Evolutionary conservation across 2,329 filamentous ascomycete species (phyloP).

Genomic region (Talaromyces funiculosus): DNA sequence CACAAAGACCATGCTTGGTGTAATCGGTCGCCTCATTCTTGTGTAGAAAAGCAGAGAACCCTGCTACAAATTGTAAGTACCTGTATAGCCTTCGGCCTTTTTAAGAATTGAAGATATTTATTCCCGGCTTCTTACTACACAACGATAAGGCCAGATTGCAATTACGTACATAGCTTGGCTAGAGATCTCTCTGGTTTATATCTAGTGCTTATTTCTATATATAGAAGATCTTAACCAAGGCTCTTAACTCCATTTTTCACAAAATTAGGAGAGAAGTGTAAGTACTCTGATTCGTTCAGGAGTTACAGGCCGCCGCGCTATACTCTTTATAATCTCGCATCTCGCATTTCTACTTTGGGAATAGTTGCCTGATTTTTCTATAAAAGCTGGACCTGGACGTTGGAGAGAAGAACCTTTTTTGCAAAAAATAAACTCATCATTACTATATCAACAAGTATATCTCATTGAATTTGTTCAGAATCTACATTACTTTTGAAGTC

Average conservation of each 20-base stretch:
- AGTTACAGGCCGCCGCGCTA: neutral
- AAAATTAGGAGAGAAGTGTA: neutral
- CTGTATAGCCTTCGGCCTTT: neutral
- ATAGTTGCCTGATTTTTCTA: neutral
- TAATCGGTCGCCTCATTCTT: too few relatives aligned
- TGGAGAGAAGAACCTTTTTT: too few relatives aligned
- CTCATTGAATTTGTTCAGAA: neutral
- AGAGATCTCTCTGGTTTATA: neutral
- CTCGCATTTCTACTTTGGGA: conserved; percentile 8
- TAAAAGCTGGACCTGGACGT: neutral
- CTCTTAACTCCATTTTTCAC: neutral
- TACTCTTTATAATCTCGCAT: conserved; percentile 1
- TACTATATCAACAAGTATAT: too few relatives aligned
- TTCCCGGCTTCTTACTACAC: neutral
- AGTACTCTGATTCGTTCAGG: neutral
- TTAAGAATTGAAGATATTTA: too few relatives aligned
- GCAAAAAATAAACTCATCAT: too few relatives aligned
- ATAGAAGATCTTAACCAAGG: neutral
- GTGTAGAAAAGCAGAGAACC: too few relatives aligned
- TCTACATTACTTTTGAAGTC: neutral
- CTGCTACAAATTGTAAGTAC: neutral
- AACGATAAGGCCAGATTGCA: neutral
- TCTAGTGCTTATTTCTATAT: neutral
- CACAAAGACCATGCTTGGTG: too few relatives aligned
- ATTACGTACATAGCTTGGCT: neutral